phyloP scores from a whole-genome alignment of 371 early-diverging fungal species.

The Chytridium lagenaria region DNA sequence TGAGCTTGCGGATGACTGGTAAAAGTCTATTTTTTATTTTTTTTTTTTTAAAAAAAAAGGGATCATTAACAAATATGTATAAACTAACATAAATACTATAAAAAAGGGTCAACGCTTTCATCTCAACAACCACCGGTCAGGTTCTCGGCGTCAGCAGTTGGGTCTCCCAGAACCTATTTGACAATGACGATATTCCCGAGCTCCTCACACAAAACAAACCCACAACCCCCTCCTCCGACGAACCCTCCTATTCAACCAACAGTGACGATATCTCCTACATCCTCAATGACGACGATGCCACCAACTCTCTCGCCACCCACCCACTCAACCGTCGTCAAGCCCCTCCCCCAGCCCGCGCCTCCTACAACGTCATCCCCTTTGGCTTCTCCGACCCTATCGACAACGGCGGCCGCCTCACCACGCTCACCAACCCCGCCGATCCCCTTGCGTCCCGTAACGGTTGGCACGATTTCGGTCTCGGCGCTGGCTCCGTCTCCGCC shows the following conservation, averaged over 20 bases:
- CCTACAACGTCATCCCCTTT: slow-evolving; percentile 7
- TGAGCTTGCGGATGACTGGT: slow-evolving; percentile 13
- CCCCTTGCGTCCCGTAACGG: slow-evolving; percentile 45
- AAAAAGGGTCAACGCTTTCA: slow-evolving; percentile 27
- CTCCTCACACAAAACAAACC: neutral
- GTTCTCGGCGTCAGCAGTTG: slow-evolving; percentile 34
- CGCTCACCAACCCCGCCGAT: slow-evolving; percentile 73
- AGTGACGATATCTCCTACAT: neutral
- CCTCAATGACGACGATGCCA: neutral
- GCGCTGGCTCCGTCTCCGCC: neutral
- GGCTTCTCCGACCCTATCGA: slow-evolving; percentile 4
- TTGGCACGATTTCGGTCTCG: slow-evolving; percentile 42
- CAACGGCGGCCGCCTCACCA: slow-evolving; percentile 37
- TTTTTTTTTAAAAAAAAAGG: no score
- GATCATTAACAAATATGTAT: no score
- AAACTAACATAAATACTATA: no score
- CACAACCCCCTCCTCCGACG: neutral
- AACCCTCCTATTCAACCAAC: no score
- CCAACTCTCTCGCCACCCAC: neutral
- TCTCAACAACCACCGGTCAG: slow-evolving; percentile 21
- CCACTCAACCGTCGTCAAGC: neutral
- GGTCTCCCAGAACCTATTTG: slow-evolving; percentile 1
- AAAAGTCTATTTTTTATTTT: neutral
- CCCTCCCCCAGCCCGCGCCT: neutral
- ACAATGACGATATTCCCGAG: neutral